Base-by-base conservation (phyloP, 208 protist species). In the Crithidia expoeki region DNA sequence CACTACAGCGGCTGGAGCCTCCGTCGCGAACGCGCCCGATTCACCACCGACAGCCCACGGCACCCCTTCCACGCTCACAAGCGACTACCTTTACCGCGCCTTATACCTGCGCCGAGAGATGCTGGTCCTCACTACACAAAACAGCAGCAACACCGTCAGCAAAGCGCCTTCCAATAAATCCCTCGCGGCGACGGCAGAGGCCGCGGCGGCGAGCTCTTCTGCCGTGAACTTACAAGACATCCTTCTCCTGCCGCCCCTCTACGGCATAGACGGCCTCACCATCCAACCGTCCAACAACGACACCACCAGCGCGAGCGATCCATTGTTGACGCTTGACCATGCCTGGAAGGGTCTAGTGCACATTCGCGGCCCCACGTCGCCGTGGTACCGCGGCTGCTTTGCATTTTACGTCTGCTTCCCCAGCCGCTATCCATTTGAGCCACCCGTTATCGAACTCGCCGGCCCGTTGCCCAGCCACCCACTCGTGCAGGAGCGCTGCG, bases 341-440 rank as follows among this genome's bases (percentile, higher is more conserved):
- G 62, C 65, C 16, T 89, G 85, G 88, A 49, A n/a, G 2, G 83
- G 85, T 12, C 61, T 94, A 9, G 77, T 94, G 14, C 70, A 65
- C 34, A 76, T 94, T 32, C 66, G 71, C 21, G 42, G 46, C 2
- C 53, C 52, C 17, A 42, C 84, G 7, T 91, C 85, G 2, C 88
- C 88, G 62, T 94, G 88, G 88, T 83, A 82, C 68, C 57, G 79
- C 57, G 88, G 83, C 42, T 80, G 79, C 69, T 91, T 94, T 28
- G 47, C 72, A 23, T 91, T 94, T 46, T 69, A 74, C 40, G 81
- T 87, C 19, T 67, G 72, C 49, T 76, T 92, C 32, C 88, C 88
- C 36, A 63, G 74, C 23, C 76, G 79, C 38, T 91, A 94, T 63
- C 88, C 88, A 0, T 89, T 90, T 40, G 88, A 88, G 72, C 77